Base-by-base conservation (phyloP, 2,329 filamentous ascomycete species). In the Sclerotinia spermophila region DNA sequence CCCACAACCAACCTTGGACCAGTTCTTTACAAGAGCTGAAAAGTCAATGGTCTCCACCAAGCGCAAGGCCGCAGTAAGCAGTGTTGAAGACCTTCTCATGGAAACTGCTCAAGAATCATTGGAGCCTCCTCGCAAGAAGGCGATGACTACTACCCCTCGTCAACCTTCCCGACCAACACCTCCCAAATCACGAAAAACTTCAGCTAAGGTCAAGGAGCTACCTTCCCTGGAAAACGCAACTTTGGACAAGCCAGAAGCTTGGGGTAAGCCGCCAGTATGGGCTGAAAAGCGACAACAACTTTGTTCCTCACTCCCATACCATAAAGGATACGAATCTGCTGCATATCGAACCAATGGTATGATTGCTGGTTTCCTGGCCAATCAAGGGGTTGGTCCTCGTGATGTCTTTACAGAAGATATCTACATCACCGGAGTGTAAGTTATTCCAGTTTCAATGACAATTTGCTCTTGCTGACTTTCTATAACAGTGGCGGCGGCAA, bases 301-400 rank as follows among this genome's bases (percentile, higher is more conserved):
- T 0, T 91, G 87, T 73, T 88, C 92, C 75, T 84, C 88, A 0
- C 76, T 92, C 0, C 83, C 85, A 0, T 91, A 88, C 79, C 92
- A 87, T 78, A 85, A 83, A 21, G 81, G 86, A 2, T 87, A 87
- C 51, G 87, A 93, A 74, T 83, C 86, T 1, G 88, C 87, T 7
- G 81, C 84, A 5, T 88, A 93, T 69, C 82, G 82, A 0, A 81
- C 79, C 0, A 79, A 84, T 2, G 80, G 82, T 0, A 78, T 86
- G n/a, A 84, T 84, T 2, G 82, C 82, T 58, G 88, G 86, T 0
- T 85, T 90, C 71, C 81, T 92, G 35, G 82, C 90, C 30, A 88
- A 92, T 74, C 82, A 82, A 0, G 83, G 86, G 60, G 80, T 81
- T 15, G 86, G 86, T 2, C 72, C 79, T 1, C 82, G 88, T 4